These are phyloP conservation scores for Russula sp. DNA, from an alignment of 768 basidiomycete species.

Conservation along the genomic window DNA sequence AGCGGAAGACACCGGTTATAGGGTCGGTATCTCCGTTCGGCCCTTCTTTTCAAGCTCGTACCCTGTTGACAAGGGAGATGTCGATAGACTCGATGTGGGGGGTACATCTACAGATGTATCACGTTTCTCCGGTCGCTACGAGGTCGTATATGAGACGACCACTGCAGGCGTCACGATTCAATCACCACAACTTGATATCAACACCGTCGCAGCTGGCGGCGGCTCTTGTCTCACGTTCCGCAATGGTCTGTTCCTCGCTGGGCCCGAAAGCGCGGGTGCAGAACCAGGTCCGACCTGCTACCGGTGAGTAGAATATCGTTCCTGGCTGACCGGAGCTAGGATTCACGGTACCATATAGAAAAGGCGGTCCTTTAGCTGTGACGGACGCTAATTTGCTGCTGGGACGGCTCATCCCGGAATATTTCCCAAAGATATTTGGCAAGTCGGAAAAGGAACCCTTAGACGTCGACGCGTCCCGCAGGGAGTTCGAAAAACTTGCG, in stretches of 20 bases:
- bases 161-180: constrained; percentile 92
- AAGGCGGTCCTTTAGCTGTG: constrained; percentile 85
- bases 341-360: constrained; percentile 37
- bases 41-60: not conserved
- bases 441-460: constrained; percentile 79
- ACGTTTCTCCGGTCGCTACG: constrained; percentile 84
- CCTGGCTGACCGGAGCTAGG: not conserved
- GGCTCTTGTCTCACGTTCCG: constrained; percentile 84
- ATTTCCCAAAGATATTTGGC: constrained; percentile 94
- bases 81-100: constrained; percentile 73
- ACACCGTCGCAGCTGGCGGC: constrained; percentile 93
- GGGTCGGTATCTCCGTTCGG: constrained; percentile 44
- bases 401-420: constrained; percentile 81
- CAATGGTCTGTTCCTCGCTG: constrained; percentile 85
- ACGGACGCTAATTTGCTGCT: constrained; percentile 91
- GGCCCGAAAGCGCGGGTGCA: constrained; percentile 90
- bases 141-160: constrained; percentile 91
- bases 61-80: not conserved
- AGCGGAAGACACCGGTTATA: constrained; percentile 67
- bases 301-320: constrained; percentile 40
- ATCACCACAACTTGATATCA: constrained; percentile 90
- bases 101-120: constrained; percentile 96
- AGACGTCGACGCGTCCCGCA: constrained; percentile 62
- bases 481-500: constrained; percentile 60
- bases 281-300: constrained; percentile 93